phyloP scores from a whole-genome alignment of 352 stramenopile species.

The Phytophthora multivora region DNA sequence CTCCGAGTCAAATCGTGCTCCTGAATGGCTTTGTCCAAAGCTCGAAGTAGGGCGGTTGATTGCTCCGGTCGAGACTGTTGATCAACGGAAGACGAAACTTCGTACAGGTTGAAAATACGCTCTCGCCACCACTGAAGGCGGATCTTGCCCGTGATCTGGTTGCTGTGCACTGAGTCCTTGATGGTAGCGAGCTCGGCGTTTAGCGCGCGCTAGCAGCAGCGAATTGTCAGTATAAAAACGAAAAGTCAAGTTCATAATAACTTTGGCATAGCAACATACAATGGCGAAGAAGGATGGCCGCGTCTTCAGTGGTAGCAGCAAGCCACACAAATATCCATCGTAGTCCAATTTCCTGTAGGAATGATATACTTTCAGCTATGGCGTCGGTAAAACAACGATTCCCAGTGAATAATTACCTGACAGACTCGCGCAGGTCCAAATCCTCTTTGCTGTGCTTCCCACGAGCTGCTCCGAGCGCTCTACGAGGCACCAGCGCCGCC shows the following conservation, averaged over 20 bases:
- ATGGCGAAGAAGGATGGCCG: constrained; percentile 83
- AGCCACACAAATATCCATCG: constrained; percentile 79
- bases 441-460: constrained; percentile 32
- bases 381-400: neutral
- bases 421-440: constrained; percentile 43
- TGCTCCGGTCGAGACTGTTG: constrained; percentile 30
- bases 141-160: constrained; percentile 87
- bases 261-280: constrained; percentile 35
- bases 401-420: constrained; percentile 36
- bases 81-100: neutral
- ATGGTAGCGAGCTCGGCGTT: constrained; percentile 92
- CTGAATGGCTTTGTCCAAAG: constrained; percentile 67
- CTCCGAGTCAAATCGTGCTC: constrained; percentile 80
- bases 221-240: neutral
- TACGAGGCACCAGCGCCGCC: constrained; percentile 10
- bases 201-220: constrained; percentile 66
- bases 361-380: neutral
- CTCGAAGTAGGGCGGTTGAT: constrained; percentile 71
- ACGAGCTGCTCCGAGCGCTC: constrained; percentile 8
- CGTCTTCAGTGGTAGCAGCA: constrained; percentile 69
- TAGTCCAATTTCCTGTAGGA: constrained; percentile 78
- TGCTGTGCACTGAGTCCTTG: constrained; percentile 88
- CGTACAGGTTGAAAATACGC: constrained; percentile 76
- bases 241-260: neutral
- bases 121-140: constrained; percentile 94